phyloP scores from a whole-genome alignment of 306 rosid species.

The Arachis hypogaea region DNA sequence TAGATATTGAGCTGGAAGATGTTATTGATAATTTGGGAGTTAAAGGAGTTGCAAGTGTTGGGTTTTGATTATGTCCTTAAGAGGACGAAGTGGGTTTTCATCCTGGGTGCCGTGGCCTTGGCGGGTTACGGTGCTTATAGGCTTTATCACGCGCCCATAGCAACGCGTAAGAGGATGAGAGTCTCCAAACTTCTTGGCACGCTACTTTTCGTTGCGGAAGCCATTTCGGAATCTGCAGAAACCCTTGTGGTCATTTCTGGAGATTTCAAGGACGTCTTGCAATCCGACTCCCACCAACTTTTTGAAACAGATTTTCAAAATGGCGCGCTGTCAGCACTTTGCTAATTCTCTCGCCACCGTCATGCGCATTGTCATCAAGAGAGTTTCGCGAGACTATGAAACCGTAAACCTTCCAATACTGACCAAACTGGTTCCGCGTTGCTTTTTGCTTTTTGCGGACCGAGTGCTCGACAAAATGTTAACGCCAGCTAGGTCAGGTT shows the following conservation, averaged over 20 bases:
- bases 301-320: constrained; percentile 75
- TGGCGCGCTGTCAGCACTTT: constrained; percentile 59
- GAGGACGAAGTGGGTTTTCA: constrained; percentile 59
- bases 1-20: constrained; percentile 12
- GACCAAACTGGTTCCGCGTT: constrained; percentile 10
- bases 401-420: constrained; percentile 23
- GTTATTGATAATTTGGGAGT: constrained; percentile 5
- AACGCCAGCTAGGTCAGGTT: constrained; percentile 67
- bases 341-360: constrained; percentile 58
- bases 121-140: constrained; percentile 57
- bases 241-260: constrained; percentile 59
- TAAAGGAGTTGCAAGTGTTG: constrained; percentile 58
- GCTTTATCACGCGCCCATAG: constrained; percentile 61
- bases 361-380: constrained; percentile 56
- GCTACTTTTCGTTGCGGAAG: constrained; percentile 64
- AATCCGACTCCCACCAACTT: constrained; percentile 65
- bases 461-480: constrained; percentile 60
- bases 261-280: constrained; percentile 74
- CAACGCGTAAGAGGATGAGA: constrained; percentile 57
- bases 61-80: constrained; percentile 52
- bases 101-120: constrained; percentile 60
- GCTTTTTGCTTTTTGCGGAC: constrained; percentile 44
- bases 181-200: constrained; percentile 57
- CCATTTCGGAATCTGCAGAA: constrained; percentile 66
- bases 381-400: constrained; percentile 59